Evolutionary conservation across 305 asterid genomes (phyloP), one percentile per base, ranked within the genome.

Genomic region (Fraxinus angustifolia): DNA sequence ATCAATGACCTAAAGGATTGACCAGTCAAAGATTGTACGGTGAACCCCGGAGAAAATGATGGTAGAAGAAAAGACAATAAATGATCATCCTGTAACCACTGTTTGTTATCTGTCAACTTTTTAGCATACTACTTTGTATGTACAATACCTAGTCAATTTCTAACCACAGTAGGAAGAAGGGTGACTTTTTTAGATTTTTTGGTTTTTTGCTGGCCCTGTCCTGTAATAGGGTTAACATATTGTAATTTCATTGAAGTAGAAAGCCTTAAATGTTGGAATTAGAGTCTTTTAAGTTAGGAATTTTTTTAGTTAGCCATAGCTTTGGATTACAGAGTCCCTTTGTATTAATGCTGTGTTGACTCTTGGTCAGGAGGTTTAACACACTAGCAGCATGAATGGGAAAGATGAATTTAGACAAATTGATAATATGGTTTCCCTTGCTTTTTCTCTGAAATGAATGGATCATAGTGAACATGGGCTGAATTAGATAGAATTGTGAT

Each of bases 161-260:
- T 82, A 80, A 86, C 86, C 79, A 77, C 80, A 77, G 82, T 35
- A 72, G 83, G 82, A 65, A 75, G 83, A 48, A 70, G 80, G 86
- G 72, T 72, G 86, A 79, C 74, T 85, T 79, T 73, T 87, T 30
- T 75, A 78, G 81, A 67, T 53, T 62, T 77, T 80, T 75, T 12
- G 7, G 28, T 73, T 21, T 28, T 60, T 82, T 16, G 1, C 58
- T 45, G 71, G 26, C 74, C 36, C 35, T 60, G 35, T 21, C 3
- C 53, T 75, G 31, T 42, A 17, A 12, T 85, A 79, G 89, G 82
- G 79, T 48, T 67, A 72, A 58, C 82, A 79, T 75, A 85, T 79
- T 85, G 89, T 88, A 86, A 83, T 85, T 38, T 83, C 88, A 86
- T 86, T 83, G 81, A 78, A 87, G 85, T 87, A 86, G 90, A 78